These are phyloP conservation scores for Dothideomycetidae sp. DNA, from an alignment of 2,329 filamentous ascomycete species.

Conservation along the genomic window DNA sequence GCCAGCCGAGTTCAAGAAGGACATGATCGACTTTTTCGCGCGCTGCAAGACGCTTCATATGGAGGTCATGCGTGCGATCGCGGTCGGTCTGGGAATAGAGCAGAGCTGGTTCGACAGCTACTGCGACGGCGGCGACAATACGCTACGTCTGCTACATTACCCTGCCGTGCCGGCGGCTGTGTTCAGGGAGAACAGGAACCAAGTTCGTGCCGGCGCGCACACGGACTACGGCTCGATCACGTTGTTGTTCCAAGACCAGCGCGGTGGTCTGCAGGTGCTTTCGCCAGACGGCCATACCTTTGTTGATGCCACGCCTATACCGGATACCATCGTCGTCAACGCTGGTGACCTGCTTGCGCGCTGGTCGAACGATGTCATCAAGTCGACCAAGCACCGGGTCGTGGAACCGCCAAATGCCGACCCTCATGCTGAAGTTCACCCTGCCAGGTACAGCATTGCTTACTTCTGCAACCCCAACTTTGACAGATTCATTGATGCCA, in stretches of 20 bases:
- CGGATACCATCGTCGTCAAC: slow-evolving; percentile 72
- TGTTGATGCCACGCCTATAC: slow-evolving; percentile 70
- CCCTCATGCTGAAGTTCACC: slow-evolving; percentile 43
- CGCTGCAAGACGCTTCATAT: slow-evolving; percentile 60
- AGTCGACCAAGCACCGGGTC: slow-evolving; percentile 78
- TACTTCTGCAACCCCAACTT: slow-evolving; percentile 88
- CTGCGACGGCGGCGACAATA: slow-evolving; percentile 56
- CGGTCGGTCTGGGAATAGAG: slow-evolving; percentile 51
- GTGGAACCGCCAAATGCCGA: slow-evolving; percentile 56
- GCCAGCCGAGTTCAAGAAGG: slow-evolving; percentile 54
- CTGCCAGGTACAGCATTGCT: slow-evolving; percentile 68
- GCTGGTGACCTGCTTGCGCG: slow-evolving; percentile 73
- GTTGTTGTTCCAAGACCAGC: slow-evolving; percentile 39
- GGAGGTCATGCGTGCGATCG: slow-evolving; percentile 49
- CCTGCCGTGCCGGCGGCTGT: slow-evolving; percentile 41
- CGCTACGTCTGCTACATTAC: slow-evolving; percentile 39
- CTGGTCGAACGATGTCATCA: slow-evolving; percentile 87
- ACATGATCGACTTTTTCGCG: slow-evolving; percentile 63
- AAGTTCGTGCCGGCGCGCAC: slow-evolving; percentile 58
- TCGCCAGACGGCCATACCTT: slow-evolving; percentile 58
- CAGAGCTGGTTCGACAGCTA: slow-evolving; percentile 66
- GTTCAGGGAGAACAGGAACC: slow-evolving; percentile 35
- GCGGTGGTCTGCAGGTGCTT: slow-evolving; percentile 46
- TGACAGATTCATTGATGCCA: slow-evolving; percentile 59
- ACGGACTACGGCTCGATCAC: slow-evolving; percentile 47